Evolutionary conservation across 2,329 filamentous ascomycete genomes (phyloP).

Genomic region (Pseudogymnoascus sp.): DNA sequence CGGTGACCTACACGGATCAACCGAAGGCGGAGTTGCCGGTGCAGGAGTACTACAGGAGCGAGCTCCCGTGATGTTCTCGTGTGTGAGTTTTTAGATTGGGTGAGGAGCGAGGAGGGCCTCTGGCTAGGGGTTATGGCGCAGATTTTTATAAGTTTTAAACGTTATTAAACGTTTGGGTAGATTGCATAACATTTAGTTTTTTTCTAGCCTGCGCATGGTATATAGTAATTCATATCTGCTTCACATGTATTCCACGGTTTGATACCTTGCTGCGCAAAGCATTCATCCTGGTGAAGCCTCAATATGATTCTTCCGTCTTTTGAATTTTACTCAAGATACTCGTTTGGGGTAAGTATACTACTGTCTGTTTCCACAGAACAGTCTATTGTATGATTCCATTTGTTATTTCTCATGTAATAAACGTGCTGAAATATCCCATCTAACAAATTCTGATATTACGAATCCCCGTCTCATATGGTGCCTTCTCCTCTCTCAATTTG

Average conservation of each 20-base stretch:
- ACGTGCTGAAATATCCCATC: no score
- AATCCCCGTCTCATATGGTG: no score
- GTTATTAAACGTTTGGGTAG: not conserved
- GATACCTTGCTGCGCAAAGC: not conserved
- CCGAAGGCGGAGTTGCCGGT: conserved; percentile 1
- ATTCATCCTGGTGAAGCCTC: not conserved
- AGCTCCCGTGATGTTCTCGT: not conserved
- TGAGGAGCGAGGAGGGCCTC: not conserved
- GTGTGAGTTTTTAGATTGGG: not conserved
- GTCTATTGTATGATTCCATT: no score
- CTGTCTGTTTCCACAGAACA: no score
- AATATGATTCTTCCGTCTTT: no score
- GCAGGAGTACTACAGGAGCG: not conserved
- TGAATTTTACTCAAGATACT: no score
- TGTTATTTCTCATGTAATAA: no score
- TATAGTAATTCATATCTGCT: not conserved
- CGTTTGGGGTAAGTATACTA: no score
- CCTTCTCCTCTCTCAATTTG: not conserved
- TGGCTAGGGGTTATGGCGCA: not conserved
- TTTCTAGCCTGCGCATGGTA: not conserved
- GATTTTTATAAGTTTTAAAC: not conserved
- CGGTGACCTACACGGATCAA: not conserved
- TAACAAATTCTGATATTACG: no score
- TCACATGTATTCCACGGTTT: not conserved
- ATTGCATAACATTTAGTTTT: not conserved